Evolutionary conservation across 768 basidiomycete species (phyloP).

Genomic region (Amanita molliuscula): DNA sequence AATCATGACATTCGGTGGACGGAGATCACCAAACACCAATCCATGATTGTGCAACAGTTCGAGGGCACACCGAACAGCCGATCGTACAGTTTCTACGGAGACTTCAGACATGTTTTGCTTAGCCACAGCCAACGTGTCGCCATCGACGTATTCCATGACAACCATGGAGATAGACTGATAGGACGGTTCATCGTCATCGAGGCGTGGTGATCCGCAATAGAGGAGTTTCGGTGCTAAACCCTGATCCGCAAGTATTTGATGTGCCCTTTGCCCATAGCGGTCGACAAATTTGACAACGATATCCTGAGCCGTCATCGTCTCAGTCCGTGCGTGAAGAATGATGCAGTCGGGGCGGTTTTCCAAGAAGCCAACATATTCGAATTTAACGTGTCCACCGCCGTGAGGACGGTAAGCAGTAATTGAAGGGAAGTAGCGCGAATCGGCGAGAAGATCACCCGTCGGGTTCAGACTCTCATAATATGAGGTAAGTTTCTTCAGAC

Average conservation of each 20-base stretch:
- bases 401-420: constrained; percentile 8
- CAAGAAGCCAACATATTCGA: constrained; percentile 14
- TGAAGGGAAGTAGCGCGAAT: constrained; percentile 15
- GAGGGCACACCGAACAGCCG: constrained; percentile 9
- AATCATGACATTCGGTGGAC: constrained; percentile 16
- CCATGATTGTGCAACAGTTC: constrained; percentile 8
- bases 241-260: constrained; percentile 7
- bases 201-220: neutral
- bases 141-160: constrained; percentile 12
- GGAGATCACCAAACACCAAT: constrained; percentile 22
- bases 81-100: constrained; percentile 3
- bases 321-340: constrained; percentile 13
- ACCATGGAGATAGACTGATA: constrained; percentile 9
- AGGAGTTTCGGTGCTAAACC: constrained; percentile 7
- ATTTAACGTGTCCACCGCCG: constrained; percentile 6
- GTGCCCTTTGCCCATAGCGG: constrained; percentile 9
- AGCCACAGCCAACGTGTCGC: constrained; percentile 7
- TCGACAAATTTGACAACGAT: constrained; percentile 24
- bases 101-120: constrained; percentile 16
- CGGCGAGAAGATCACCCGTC: constrained; percentile 3
- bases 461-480: constrained; percentile 14
- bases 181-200: neutral
- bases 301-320: constrained; percentile 2
- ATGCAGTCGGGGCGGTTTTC: constrained; percentile 11
- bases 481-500: constrained; percentile 7